These are phyloP conservation scores for Keithomyces neogunnii DNA, from an alignment of 2,329 filamentous ascomycete genomes.

Conservation along the genomic window DNA sequence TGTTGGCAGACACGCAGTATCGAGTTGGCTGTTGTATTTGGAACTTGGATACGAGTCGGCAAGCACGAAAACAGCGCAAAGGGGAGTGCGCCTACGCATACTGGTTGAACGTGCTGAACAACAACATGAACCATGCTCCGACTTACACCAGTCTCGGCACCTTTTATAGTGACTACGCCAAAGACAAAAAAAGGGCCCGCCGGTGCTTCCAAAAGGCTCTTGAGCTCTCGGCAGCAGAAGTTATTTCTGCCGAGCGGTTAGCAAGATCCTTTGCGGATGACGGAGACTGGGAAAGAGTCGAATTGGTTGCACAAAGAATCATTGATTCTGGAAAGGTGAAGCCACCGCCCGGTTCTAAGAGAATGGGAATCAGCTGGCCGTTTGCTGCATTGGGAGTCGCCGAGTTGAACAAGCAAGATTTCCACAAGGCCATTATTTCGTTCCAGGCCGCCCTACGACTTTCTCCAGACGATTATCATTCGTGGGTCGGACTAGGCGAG, in stretches of 20 bases:
- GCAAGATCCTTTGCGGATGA: constrained; percentile 81
- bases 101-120: constrained; percentile 77
- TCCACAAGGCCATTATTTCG: constrained; percentile 77
- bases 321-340: constrained; percentile 92
- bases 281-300: constrained; percentile 93
- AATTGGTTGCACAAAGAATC: constrained; percentile 81
- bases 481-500: constrained; percentile 93
- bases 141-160: constrained; percentile 86
- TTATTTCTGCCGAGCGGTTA: constrained; percentile 78
- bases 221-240: constrained; percentile 79
- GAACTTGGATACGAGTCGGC: constrained; percentile 67
- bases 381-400: constrained; percentile 90
- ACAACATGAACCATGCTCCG: constrained; percentile 78
- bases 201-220: constrained; percentile 95
- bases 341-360: constrained; percentile 85
- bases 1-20: constrained; percentile 81
- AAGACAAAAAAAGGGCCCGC: constrained; percentile 77
- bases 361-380: constrained; percentile 90
- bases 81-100: constrained; percentile 65
- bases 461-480: constrained; percentile 81
- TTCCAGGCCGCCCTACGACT: constrained; percentile 86
- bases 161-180: constrained; percentile 86
- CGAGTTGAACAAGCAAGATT: constrained; percentile 90
- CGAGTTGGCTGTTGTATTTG: constrained; percentile 81
- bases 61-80: constrained; percentile 69